A percentile compares a stretch with the other conserved stretches of the same genome.
These are phyloP conservation scores for Emmonsiellopsis sp. DNA, from an alignment of 2,329 filamentous ascomycete genomes.

Conservation along the genomic window DNA sequence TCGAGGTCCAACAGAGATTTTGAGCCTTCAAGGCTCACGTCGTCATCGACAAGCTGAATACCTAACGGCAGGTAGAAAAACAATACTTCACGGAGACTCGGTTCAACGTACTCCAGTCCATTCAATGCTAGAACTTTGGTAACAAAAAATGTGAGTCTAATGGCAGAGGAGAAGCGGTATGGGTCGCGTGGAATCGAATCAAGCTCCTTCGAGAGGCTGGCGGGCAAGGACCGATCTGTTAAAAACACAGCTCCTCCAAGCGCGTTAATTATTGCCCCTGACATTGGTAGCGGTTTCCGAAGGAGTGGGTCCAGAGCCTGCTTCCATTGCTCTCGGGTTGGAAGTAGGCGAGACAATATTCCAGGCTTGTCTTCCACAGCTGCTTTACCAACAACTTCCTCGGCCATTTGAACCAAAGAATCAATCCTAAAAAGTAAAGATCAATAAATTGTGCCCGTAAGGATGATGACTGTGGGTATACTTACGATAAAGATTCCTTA, in stretches of 20 bases:
- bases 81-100: slow-evolving; percentile 30
- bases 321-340: slow-evolving; percentile 57
- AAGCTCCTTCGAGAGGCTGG: slow-evolving; percentile 16
- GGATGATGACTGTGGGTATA: slow-evolving; percentile 5
- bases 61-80: slow-evolving; percentile 46
- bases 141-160: slow-evolving; percentile 67
- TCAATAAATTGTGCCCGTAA: slow-evolving; percentile 9
- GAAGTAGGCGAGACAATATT: slow-evolving; percentile 46
- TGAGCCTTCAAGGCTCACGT: slow-evolving; percentile 46
- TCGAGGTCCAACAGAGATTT: slow-evolving; percentile 46
- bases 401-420: slow-evolving; percentile 47
- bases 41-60: slow-evolving; percentile 50
- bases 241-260: slow-evolving; percentile 64
- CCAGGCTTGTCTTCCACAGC: slow-evolving; percentile 20
- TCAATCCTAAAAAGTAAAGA: slow-evolving; percentile 35
- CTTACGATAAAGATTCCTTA: slow-evolving; percentile 37
- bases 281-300: slow-evolving; percentile 35
- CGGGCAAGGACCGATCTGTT: slow-evolving; percentile 31
- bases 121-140: slow-evolving; percentile 46
- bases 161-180: slow-evolving; percentile 61
- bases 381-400: slow-evolving; percentile 36
- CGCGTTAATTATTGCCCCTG: slow-evolving; percentile 64
- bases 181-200: slow-evolving; percentile 49
- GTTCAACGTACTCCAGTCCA: slow-evolving; percentile 22
- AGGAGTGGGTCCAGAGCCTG: slow-evolving; percentile 49